Evolutionary conservation across 1,284 basidiomycete species (phyloP).

Genomic region (Apiotrichum sp.): DNA sequence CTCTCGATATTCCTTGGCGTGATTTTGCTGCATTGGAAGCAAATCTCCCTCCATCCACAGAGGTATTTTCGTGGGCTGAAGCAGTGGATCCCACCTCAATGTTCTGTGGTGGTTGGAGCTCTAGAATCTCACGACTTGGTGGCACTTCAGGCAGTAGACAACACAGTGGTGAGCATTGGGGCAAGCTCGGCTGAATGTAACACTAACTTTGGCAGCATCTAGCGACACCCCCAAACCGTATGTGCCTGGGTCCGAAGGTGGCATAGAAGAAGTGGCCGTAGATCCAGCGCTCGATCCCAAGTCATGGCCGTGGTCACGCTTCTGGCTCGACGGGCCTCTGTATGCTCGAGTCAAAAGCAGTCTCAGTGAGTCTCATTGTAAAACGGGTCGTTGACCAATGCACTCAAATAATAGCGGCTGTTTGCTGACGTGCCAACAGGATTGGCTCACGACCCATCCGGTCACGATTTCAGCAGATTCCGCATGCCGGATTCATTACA

Average conservation of each 20-base stretch:
- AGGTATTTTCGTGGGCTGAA: neutral
- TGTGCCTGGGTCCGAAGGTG: slow-evolving; percentile 4
- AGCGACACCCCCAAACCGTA: neutral
- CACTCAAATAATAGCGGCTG: no score
- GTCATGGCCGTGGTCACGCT: slow-evolving; percentile 14
- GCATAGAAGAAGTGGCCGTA: slow-evolving; percentile 8
- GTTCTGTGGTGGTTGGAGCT: neutral
- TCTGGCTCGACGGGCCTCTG: slow-evolving; percentile 18
- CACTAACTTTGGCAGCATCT: neutral
- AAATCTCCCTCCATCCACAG: neutral
- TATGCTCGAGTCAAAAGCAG: slow-evolving; percentile 18
- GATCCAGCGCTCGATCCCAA: slow-evolving; percentile 9
- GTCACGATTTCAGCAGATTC: slow-evolving; percentile 14
- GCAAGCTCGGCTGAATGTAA: neutral
- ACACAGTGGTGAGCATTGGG: neutral
- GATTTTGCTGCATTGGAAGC: neutral
- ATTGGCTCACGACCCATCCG: slow-evolving; percentile 12
- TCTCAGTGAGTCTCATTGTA: slow-evolving; percentile 15
- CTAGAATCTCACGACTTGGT: neutral
- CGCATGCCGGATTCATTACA: slow-evolving; percentile 15
- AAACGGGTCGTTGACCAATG: neutral
- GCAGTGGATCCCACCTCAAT: neutral
- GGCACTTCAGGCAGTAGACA: neutral
- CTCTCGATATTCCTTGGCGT: neutral
- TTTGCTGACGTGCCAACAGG: neutral